Base-by-base conservation (phyloP, 306 rosid genomes). In the Elaeagnus macrophylla region DNA sequence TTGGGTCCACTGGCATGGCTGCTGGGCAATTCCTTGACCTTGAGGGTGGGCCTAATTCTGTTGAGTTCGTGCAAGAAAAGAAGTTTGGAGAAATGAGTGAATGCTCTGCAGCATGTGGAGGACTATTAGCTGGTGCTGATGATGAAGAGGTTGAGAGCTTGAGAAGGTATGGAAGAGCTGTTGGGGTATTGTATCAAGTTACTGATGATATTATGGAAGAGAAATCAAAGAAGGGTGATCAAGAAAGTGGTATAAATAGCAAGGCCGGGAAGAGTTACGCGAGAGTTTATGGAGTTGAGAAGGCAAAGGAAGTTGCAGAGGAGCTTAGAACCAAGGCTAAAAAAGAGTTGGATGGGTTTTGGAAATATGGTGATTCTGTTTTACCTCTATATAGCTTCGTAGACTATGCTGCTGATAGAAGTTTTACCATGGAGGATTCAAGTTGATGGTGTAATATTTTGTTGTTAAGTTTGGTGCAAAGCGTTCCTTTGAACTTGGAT, bases 1-100 rank as follows among this genome's bases (percentile, higher is more conserved):
- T 86, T 4, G 97, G 96, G 44, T 91, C 96, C 62, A 80, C 86
- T 0, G 96, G 97, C 49, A 91, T 91, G 97, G 97, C 97, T 1
- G 97, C 97, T 0, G 97, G 96, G 65, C 96, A 91, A 70, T 84
- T 86, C 71, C 77, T 84, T 7, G 97, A 91, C 72, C 93, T 86
- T 7, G 83, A 83, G 62, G 96, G 95, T 1, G 82, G 79, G 2
- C 77, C 94, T 3, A 71, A 77, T 53, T 78, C 81, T 1, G 68
- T 86, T 12, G 96, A 80, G 60, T 84, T 84, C 5, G 83, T 82
- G 63, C 93, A 84, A 54, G 95, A 91, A 49, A 91, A 86, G 78
- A 91, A 91, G 79, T 91, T 69, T 20, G 97, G 97, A n/a, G 97
- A 84, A 74, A 78, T 91, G 93, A 77, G 87, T 9, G 89, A 81